Conservation (phyloP, 2,329 filamentous ascomycete species). For the Sphaerostilbella broomeana region DNA sequence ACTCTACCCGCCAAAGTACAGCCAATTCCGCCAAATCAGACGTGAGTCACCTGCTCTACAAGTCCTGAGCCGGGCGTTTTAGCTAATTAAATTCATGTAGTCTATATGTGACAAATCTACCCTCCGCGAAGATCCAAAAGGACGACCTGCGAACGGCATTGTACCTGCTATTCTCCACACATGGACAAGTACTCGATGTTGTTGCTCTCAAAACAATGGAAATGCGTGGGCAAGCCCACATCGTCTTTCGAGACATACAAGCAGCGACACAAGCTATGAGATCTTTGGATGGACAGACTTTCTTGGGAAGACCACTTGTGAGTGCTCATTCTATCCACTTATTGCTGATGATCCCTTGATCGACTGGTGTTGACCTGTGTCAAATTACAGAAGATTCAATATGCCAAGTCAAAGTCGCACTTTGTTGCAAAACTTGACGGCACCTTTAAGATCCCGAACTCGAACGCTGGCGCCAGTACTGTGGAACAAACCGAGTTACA, state of each 20-base stretch:
- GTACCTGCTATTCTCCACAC: slow-evolving; percentile 91
- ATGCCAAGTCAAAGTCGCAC: slow-evolving; percentile 84
- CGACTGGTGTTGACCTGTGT: background rate
- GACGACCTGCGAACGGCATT: slow-evolving; percentile 77
- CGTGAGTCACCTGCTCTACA: slow-evolving; percentile 44
- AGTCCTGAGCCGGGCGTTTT: background rate
- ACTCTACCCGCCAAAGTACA: slow-evolving; percentile 45
- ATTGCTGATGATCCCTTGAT: background rate
- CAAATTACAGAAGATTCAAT: slow-evolving; percentile 67
- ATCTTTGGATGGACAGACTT: slow-evolving; percentile 74
- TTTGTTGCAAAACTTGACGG: slow-evolving; percentile 87
- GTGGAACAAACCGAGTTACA: slow-evolving; percentile 67
- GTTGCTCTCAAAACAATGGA: slow-evolving; percentile 81
- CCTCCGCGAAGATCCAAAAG: slow-evolving; percentile 83
- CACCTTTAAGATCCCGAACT: slow-evolving; percentile 67
- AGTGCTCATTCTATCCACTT: slow-evolving; percentile 28
- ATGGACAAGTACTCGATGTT: slow-evolving; percentile 86
- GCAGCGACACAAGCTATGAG: slow-evolving; percentile 93
- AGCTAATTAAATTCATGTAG: slow-evolving; percentile 37
- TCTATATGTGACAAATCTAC: slow-evolving; percentile 82
- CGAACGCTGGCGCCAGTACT: slow-evolving; percentile 42
- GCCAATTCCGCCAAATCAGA: slow-evolving; percentile 64
- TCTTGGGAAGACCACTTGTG: slow-evolving; percentile 82
- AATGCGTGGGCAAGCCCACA: slow-evolving; percentile 94
- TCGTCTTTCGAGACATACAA: slow-evolving; percentile 84